These are phyloP conservation scores for Xerocomus nothofagi DNA, from an alignment of 1,284 basidiomycete genomes.

Conservation along the genomic window DNA sequence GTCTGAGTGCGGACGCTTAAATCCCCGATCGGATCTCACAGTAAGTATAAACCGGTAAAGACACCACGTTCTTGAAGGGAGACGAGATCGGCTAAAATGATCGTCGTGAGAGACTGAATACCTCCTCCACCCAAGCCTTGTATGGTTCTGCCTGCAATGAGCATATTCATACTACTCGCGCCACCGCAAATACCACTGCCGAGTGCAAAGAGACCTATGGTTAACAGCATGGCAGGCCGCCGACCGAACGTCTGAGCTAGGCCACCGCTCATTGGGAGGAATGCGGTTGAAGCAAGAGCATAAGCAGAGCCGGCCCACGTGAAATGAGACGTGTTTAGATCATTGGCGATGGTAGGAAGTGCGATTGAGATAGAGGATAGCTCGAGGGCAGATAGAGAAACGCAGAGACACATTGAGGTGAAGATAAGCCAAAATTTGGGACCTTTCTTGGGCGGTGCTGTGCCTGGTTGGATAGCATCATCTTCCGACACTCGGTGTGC, in stretches of 20 bases:
- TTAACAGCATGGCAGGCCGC: neutral
- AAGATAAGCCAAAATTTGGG: constrained; percentile 9
- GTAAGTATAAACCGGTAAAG: constrained; percentile 5
- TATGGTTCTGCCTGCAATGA: constrained; percentile 1
- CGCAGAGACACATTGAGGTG: constrained; percentile 8
- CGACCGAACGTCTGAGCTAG: constrained; percentile 4
- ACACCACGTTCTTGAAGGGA: constrained; percentile 8
- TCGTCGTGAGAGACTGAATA: constrained; percentile 8
- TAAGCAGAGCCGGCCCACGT: constrained; percentile 7
- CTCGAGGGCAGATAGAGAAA: constrained; percentile 12
- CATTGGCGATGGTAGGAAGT: constrained; percentile 9
- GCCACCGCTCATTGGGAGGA: constrained; percentile 11
- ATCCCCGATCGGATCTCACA: neutral
- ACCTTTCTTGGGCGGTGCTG: neutral
- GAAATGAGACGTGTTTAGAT: neutral
- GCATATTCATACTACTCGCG: constrained; percentile 1
- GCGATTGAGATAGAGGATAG: constrained; percentile 7
- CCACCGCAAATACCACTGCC: constrained; percentile 5
- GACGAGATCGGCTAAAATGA: constrained; percentile 9
- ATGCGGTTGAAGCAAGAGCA: constrained; percentile 2
- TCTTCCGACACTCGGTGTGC: too few relatives aligned
- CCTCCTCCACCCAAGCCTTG: constrained; percentile 5
- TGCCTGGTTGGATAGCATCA: too few relatives aligned
- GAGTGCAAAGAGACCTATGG: constrained; percentile 5
- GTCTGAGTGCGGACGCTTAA: neutral